Conservation (phyloP, 2,329 filamentous ascomycete genomes). For the Thielaviopsis ethacetica region DNA sequence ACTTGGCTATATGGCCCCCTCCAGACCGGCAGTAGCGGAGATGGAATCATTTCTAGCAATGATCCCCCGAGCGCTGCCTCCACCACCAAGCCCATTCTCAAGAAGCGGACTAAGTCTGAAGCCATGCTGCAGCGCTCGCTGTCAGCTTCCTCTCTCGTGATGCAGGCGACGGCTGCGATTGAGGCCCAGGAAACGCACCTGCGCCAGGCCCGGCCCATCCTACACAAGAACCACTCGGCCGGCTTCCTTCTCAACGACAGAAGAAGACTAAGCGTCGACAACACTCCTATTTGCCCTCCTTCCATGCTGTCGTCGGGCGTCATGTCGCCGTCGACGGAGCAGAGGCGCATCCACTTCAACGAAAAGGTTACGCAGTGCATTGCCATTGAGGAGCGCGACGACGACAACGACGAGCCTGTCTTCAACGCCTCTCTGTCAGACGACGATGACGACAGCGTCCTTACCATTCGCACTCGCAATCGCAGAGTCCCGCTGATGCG, state of each 20-base stretch:
- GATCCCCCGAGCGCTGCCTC: conserved; percentile 44
- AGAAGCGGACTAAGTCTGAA: conserved; percentile 93
- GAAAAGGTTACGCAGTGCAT: conserved; percentile 93
- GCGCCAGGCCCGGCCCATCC: conserved; percentile 32
- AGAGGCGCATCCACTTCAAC: conserved; percentile 89
- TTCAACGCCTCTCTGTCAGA: conserved; percentile 22
- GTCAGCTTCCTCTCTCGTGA: conserved; percentile 74
- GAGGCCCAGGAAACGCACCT: conserved; percentile 59
- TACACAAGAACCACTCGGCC: conserved; percentile 36
- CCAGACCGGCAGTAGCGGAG: conserved; percentile 49
- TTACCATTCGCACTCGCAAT: conserved; percentile 57
- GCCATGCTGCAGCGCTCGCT: conserved; percentile 82
- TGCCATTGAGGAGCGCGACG: conserved; percentile 70
- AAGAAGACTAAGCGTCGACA: conserved; percentile 16
- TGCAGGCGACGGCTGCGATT: conserved; percentile 74
- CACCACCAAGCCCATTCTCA: conserved; percentile 81
- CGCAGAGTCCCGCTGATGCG: conserved; percentile 39
- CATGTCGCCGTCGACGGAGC: conserved; percentile 44
- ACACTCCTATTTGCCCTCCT: conserved; percentile 16
- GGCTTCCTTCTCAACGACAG: conserved; percentile 49
- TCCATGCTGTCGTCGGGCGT: conserved; percentile 57
- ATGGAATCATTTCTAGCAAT: conserved; percentile 26
- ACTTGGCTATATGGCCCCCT: conserved; percentile 94
- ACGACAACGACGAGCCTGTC: conserved; percentile 32
- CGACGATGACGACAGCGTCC: conserved; percentile 51